These are phyloP conservation scores for Cenchrus fungigraminus DNA, from an alignment of 176 grass and related monocot genomes.

Conservation along the genomic window DNA sequence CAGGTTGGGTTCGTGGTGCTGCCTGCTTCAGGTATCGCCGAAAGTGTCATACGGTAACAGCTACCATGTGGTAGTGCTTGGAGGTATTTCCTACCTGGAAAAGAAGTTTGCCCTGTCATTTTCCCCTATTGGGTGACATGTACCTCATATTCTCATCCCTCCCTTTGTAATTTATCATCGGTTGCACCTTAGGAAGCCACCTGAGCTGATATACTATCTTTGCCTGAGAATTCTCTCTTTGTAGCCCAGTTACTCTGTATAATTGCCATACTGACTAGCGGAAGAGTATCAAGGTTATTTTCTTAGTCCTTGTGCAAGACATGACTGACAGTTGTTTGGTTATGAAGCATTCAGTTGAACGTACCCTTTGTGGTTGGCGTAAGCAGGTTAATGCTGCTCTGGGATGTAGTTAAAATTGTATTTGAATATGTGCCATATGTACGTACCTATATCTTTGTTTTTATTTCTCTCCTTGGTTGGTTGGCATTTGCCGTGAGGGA, in stretches of 20 bases:
- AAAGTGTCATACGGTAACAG: slow-evolving; percentile 14
- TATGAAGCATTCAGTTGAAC: neutral
- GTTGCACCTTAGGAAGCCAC: neutral
- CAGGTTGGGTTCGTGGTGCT: neutral
- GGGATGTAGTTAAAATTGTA: neutral
- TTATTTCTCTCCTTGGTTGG: no score
- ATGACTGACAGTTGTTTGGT: neutral
- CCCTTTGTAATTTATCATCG: slow-evolving; percentile 42
- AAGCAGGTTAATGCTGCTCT: neutral
- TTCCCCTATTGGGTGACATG: slow-evolving; percentile 35
- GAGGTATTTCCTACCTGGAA: slow-evolving; percentile 41
- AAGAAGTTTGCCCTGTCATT: slow-evolving; percentile 31
- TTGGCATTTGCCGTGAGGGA: no score
- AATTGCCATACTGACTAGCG: slow-evolving; percentile 41
- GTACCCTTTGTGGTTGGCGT: neutral
- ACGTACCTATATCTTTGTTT: no score
- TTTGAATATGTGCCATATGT: neutral
- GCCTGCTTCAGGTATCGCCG: slow-evolving; percentile 39
- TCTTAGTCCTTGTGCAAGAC: neutral
- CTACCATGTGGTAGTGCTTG: slow-evolving; percentile 14
- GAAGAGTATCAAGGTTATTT: slow-evolving; percentile 38
- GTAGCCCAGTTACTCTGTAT: slow-evolving; percentile 33
- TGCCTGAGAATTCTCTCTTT: slow-evolving; percentile 28
- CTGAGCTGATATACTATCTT: slow-evolving; percentile 32
- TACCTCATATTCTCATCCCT: neutral